These are phyloP conservation scores for Kickxella alabastrina DNA, from an alignment of 192 early-diverging fungal genomes.

Conservation along the genomic window DNA sequence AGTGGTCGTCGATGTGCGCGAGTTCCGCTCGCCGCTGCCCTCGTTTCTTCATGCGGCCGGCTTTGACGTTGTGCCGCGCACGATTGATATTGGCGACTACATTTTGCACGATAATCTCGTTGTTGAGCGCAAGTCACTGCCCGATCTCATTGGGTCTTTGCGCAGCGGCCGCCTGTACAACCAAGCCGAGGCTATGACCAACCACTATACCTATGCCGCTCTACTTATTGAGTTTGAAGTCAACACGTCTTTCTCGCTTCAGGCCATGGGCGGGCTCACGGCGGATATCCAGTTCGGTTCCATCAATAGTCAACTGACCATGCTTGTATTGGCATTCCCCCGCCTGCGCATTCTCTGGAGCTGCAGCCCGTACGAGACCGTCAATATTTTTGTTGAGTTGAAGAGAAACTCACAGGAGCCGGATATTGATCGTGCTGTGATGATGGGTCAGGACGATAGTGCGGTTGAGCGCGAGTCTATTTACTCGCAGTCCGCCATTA, in stretches of 20 bases:
- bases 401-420: constrained; percentile 80
- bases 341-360: constrained; percentile 86
- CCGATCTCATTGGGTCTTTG: constrained; percentile 82
- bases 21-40: constrained; percentile 90
- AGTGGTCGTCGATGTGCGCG: constrained; percentile 87
- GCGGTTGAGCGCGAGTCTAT: constrained; percentile 60
- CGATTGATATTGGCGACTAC: constrained; percentile 92
- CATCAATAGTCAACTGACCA: constrained; percentile 67
- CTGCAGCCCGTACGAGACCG: constrained; percentile 76
- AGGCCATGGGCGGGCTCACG: constrained; percentile 49
- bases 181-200: constrained; percentile 85
- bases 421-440: constrained; percentile 59
- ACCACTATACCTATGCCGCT: constrained; percentile 72
- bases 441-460: constrained; percentile 63
- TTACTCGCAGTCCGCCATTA: constrained; percentile 67
- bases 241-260: constrained; percentile 75
- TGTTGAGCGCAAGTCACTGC: constrained; percentile 89
- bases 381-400: constrained; percentile 85
- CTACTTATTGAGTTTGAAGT: constrained; percentile 92
- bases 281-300: constrained; percentile 58
- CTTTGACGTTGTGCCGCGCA: constrained; percentile 73
- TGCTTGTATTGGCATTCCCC: constrained; percentile 81
- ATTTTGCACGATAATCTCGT: constrained; percentile 79
- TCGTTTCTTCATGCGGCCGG: constrained; percentile 75
- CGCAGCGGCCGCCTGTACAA: constrained; percentile 81